Percentiles rank a stretch among this genome's conserved stretches.
These are phyloP conservation scores for Chalciporus sp. DNA, from an alignment of 1,284 basidiomycete species.

Conservation along the genomic window DNA sequence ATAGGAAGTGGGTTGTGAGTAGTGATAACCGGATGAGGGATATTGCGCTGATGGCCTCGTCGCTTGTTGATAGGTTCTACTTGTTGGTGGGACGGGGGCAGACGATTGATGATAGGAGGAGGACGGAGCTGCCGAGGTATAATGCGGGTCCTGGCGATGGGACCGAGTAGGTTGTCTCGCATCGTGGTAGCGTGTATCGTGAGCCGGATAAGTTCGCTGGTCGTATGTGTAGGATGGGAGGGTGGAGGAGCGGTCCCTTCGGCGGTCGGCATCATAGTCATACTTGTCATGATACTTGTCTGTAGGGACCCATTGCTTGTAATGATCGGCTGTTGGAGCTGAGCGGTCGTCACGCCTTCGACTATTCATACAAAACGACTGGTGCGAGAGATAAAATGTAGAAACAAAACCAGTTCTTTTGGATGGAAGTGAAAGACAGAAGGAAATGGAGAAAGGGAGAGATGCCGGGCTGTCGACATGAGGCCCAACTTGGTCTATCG, in stretches of 20 bases:
- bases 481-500: constrained; percentile 38
- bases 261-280: constrained; percentile 32
- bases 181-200: constrained; percentile 29
- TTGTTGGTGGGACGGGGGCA: constrained; percentile 24
- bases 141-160: constrained; percentile 31
- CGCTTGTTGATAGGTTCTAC: constrained; percentile 35
- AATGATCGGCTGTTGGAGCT: constrained; percentile 20
- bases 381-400: not conserved
- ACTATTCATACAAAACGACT: constrained; percentile 29
- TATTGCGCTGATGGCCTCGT: constrained; percentile 30
- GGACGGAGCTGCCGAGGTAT: constrained; percentile 18
- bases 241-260: constrained; percentile 33
- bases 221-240: constrained; percentile 29
- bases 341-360: constrained; percentile 35
- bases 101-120: constrained; percentile 27
- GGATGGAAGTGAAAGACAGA: constrained; percentile 19
- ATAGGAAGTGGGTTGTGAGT: constrained; percentile 32
- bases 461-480: constrained; percentile 47
- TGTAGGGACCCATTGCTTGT: constrained; percentile 28
- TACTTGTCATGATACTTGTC: constrained; percentile 28
- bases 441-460: constrained; percentile 16
- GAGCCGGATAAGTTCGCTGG: constrained; percentile 19
- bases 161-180: constrained; percentile 26
- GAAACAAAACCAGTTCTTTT: constrained; percentile 2
- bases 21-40: constrained; percentile 23